Percentiles rank a stretch among this genome's conserved stretches.
Evolutionary conservation across 164 flowering plant genomes (phyloP).

Genomic region (Brasenia schreberi): DNA sequence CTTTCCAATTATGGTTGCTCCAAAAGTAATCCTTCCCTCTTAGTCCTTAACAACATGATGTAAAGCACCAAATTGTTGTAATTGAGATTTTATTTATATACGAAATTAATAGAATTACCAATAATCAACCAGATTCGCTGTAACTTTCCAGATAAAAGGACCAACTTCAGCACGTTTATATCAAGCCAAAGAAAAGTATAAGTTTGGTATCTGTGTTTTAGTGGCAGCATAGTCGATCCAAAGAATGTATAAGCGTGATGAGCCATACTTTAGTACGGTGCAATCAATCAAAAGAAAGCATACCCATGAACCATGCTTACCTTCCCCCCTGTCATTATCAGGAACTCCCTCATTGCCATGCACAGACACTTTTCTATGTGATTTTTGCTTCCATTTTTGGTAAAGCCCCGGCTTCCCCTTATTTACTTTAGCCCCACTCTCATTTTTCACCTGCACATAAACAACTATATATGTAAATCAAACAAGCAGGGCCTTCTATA

Average conservation of each 20-base stretch:
- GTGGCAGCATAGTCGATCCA: background rate
- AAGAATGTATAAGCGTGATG: background rate
- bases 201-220: no score
- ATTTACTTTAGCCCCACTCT: slow-evolving; percentile 69
- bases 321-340: slow-evolving; percentile 25
- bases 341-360: slow-evolving; percentile 32
- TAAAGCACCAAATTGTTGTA: no score
- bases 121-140: background rate
- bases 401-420: slow-evolving; percentile 78
- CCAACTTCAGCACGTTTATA: background rate
- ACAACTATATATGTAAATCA: background rate
- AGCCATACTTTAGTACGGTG: background rate
- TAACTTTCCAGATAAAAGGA: background rate
- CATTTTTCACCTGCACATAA: slow-evolving; percentile 53
- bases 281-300: background rate
- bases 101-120: no score
- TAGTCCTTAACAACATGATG: no score
- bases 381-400: slow-evolving; percentile 72
- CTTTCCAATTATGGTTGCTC: no score
- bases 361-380: slow-evolving; percentile 56
- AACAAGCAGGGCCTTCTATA: background rate
- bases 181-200: background rate
- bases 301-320: slow-evolving; percentile 12
- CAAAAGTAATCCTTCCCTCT: no score
- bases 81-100: no score